Percentiles rank a stretch among this genome's conserved stretches.
phyloP scores from a whole-genome alignment of 192 early-diverging fungal genomes.

The Paraglomus brasilianum region DNA sequence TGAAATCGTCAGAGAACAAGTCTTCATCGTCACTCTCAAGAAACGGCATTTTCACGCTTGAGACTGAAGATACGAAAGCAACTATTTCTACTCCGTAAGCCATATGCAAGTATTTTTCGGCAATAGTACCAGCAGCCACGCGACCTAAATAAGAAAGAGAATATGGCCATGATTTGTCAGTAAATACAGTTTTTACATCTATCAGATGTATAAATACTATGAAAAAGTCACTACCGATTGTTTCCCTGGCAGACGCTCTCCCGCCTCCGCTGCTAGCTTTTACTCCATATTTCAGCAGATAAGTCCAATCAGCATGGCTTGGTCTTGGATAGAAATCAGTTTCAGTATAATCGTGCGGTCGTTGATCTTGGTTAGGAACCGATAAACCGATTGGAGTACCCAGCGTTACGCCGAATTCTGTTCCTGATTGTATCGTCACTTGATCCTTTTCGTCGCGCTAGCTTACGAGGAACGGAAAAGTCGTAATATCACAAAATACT shows the following conservation, averaged over 20 bases:
- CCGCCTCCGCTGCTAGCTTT: conserved; percentile 96
- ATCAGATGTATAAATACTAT: too few species aligned
- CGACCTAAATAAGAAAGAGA: conserved; percentile 57
- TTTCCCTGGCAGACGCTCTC: conserved; percentile 91
- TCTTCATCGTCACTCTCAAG: conserved; percentile 49
- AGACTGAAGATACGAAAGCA: conserved; percentile 91
- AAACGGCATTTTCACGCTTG: conserved; percentile 74
- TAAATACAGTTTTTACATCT: not conserved
- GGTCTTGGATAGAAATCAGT: conserved; percentile 95
- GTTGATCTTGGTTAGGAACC: conserved; percentile 94
- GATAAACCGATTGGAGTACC: conserved; percentile 94
- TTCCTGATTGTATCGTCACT: conserved; percentile 90
- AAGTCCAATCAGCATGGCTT: conserved; percentile 98
- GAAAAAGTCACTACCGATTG: conserved; percentile 62
- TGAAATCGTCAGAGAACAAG: conserved; percentile 52
- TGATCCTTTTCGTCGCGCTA: conserved; percentile 94
- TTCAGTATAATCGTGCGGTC: conserved; percentile 94
- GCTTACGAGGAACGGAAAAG: not conserved
- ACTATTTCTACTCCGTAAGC: conserved; percentile 87
- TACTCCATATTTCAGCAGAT: conserved; percentile 92
- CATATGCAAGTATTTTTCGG: conserved; percentile 91
- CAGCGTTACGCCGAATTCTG: conserved; percentile 88
- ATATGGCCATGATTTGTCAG: not conserved
- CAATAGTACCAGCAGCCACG: conserved; percentile 94
- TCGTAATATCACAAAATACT: not conserved